A percentile compares a stretch with the other conserved stretches of the same genome.
Evolutionary conservation across 1,139 yeast species (phyloP).

Genomic region (Candida albicans): DNA sequence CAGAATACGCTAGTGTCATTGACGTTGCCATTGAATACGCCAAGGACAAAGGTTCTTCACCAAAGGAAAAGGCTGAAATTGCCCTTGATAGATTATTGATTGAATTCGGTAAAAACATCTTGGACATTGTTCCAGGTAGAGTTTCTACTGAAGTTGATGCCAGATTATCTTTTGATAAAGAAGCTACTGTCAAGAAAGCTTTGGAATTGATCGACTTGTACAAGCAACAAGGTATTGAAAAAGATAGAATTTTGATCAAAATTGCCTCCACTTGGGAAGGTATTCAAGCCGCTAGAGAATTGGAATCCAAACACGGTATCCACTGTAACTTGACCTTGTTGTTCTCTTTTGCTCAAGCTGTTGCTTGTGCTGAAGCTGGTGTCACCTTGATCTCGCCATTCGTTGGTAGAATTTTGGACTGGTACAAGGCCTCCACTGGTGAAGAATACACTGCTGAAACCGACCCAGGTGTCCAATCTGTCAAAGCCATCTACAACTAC

Average conservation of each 20-base stretch:
- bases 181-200: slow-evolving; percentile 92
- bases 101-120: slow-evolving; percentile 93
- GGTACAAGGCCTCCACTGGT: slow-evolving; percentile 96
- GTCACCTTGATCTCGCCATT: slow-evolving; percentile 97
- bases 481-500: slow-evolving; percentile 87
- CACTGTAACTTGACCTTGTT: slow-evolving; percentile 95
- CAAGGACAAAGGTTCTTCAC: slow-evolving; percentile 58
- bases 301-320: slow-evolving; percentile 85
- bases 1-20: slow-evolving; percentile 84
- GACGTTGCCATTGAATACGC: slow-evolving; percentile 91
- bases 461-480: slow-evolving; percentile 97
- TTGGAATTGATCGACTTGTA: slow-evolving; percentile 81
- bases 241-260: slow-evolving; percentile 92
- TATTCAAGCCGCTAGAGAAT: slow-evolving; percentile 96
- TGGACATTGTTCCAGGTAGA: slow-evolving; percentile 96
- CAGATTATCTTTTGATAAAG: slow-evolving; percentile 91
- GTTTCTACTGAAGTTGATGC: slow-evolving; percentile 99
- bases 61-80: slow-evolving; percentile 52
- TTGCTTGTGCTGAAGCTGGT: slow-evolving; percentile 97
- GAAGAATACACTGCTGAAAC: slow-evolving; percentile 75
- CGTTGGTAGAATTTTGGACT: slow-evolving; percentile 98
- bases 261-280: slow-evolving; percentile 99
- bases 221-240: slow-evolving; percentile 76
- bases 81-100: slow-evolving; percentile 93
- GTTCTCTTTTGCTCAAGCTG: slow-evolving; percentile 96